Evolutionary conservation across 2,329 filamentous ascomycete genomes (phyloP).

Genomic region (Periconia sp.): DNA sequence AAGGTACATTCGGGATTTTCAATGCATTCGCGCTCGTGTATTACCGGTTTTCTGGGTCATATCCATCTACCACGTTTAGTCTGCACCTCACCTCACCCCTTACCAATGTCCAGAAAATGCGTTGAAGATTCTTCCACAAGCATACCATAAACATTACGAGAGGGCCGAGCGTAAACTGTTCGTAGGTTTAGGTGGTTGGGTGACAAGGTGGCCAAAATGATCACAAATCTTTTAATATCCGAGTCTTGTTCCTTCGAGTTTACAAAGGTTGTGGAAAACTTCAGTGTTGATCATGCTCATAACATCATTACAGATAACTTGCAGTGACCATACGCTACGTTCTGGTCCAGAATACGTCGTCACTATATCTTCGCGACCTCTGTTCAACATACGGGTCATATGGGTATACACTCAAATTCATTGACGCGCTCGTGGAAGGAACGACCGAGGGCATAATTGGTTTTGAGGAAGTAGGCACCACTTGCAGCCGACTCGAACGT

Average conservation of each 20-base stretch:
- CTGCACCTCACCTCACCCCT: conserved; percentile 4
- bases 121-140: background rate
- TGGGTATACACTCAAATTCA: no score
- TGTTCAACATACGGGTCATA: no score
- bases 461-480: no score
- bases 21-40: conserved; percentile 4
- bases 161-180: background rate
- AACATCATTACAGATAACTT: no score
- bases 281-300: conserved; percentile 10
- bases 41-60: conserved; percentile 8
- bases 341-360: no score
- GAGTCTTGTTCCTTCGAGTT: conserved; percentile 6
- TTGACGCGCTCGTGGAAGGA: no score
- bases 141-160: background rate
- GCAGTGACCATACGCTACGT: conserved; percentile 5
- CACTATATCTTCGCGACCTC: no score
- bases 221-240: conserved; percentile 10
- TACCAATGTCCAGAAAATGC: no score
- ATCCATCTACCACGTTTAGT: conserved; percentile 5
- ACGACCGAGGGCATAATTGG: no score
- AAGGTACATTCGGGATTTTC: conserved; percentile 3
- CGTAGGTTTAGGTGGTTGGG: conserved; percentile 2
- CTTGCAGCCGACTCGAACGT: conserved; percentile 1
- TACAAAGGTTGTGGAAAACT: conserved; percentile 4
- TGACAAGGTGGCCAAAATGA: conserved; percentile 4